Conservation (phyloP, 352 stramenopile genomes). For the Pythium scleroteichum region DNA sequence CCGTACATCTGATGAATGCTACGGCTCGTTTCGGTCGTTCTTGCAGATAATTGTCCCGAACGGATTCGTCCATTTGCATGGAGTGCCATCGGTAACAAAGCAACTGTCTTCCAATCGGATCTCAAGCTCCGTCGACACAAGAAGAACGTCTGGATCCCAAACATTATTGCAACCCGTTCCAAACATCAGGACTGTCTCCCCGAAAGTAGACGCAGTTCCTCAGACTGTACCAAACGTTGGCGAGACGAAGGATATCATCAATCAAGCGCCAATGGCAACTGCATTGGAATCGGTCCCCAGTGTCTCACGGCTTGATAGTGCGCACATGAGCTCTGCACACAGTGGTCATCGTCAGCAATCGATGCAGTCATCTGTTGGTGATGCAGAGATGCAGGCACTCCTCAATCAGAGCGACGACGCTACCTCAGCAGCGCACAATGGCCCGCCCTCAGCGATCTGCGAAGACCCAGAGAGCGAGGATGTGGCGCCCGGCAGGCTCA, state of each 20-base stretch:
- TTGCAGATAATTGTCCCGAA: conserved; percentile 62
- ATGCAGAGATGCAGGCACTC: too few species aligned
- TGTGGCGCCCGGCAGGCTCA: too few species aligned
- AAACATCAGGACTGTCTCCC: background rate
- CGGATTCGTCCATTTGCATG: conserved; percentile 35
- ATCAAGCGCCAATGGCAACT: too few species aligned
- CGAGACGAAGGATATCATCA: too few species aligned
- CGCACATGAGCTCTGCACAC: background rate
- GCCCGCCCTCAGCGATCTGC: too few species aligned
- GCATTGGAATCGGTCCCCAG: background rate
- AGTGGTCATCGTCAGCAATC: background rate
- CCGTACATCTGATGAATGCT: conserved; percentile 34
- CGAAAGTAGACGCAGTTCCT: too few species aligned
- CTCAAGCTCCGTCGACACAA: background rate
- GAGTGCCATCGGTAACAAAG: background rate
- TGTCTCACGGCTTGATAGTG: background rate
- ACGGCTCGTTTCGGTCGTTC: conserved; percentile 39
- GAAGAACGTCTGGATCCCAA: too few species aligned
- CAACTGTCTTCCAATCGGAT: background rate
- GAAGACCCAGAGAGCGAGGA: too few species aligned
- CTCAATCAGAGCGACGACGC: too few species aligned
- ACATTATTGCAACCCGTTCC: background rate
- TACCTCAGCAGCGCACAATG: too few species aligned
- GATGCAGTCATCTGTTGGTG: background rate
- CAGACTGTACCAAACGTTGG: too few species aligned